These are phyloP conservation scores for Fusarium annulatum DNA, from an alignment of 2,329 filamentous ascomycete genomes.

Conservation along the genomic window DNA sequence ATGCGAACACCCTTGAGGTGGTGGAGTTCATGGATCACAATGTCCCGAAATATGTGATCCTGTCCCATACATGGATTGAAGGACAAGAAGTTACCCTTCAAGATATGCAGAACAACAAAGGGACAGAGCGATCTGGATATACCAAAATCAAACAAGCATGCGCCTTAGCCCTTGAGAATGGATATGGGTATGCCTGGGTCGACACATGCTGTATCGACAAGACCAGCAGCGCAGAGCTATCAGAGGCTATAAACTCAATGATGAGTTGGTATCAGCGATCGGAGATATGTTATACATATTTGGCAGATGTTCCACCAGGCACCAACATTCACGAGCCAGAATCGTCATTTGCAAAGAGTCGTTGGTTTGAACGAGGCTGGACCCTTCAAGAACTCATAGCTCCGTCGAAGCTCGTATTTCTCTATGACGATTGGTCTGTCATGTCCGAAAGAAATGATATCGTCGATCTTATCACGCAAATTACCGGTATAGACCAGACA, in stretches of 20 bases:
- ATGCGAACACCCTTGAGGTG: background rate
- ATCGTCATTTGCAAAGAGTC: background rate
- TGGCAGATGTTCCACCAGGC: background rate
- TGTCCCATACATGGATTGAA: background rate
- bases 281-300: background rate
- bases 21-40: background rate
- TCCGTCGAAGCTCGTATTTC: background rate
- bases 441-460: background rate
- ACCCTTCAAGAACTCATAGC: background rate
- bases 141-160: background rate
- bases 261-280: background rate
- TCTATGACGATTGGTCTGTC: background rate
- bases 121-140: background rate
- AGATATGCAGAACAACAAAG: fast-evolving
- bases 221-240: background rate
- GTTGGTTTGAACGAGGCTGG: background rate
- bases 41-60: background rate
- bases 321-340: background rate
- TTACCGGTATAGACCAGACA: background rate
- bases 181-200: background rate
- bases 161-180: background rate
- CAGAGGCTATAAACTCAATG: background rate
- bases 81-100: fast-evolving
- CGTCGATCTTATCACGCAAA: fast-evolving
- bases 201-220: background rate